A percentile compares a stretch with the other conserved stretches of the same genome.
Conservation (phyloP, 495 filamentous ascomycete genomes). For the Annulohypoxylon stygium region DNA sequence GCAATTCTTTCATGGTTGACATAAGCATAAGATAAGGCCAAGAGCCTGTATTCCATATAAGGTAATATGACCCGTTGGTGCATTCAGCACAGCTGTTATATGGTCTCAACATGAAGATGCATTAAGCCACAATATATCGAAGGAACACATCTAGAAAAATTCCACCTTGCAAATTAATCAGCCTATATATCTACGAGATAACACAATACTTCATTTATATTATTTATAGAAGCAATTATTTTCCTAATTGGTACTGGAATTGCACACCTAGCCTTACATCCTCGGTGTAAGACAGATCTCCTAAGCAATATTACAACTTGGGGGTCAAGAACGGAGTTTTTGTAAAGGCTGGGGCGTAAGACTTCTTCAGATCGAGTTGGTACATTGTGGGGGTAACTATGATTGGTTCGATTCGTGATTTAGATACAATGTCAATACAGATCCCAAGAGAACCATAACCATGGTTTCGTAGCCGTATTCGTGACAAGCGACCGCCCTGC, state of each 20-base stretch:
- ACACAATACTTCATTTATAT: neutral
- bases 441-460: slow-evolving; percentile 16
- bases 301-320: neutral
- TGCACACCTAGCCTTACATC: slow-evolving; percentile 5
- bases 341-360: neutral
- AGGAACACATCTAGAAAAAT: slow-evolving; percentile 1
- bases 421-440: slow-evolving; percentile 20
- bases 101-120: neutral
- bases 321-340: neutral
- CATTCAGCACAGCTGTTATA: slow-evolving; percentile 27
- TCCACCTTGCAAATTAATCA: slow-evolving; percentile 16
- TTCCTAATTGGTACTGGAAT: neutral
- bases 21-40: slow-evolving; percentile 35
- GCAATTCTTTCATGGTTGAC: slow-evolving; percentile 19
- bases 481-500: slow-evolving; percentile 22
- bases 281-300: slow-evolving; percentile 5
- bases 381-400: neutral
- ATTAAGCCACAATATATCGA: slow-evolving; percentile 18
- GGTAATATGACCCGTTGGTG: slow-evolving; percentile 31
- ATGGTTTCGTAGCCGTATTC: slow-evolving; percentile 19
- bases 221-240: slow-evolving; percentile 28
- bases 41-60: slow-evolving; percentile 25
- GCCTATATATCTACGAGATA: slow-evolving; percentile 25
- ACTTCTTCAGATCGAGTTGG: neutral
- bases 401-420: slow-evolving; percentile 3